Evolutionary conservation across 2,329 filamentous ascomycete genomes (phyloP).

Genomic region (Aspergillus aculeatinus): DNA sequence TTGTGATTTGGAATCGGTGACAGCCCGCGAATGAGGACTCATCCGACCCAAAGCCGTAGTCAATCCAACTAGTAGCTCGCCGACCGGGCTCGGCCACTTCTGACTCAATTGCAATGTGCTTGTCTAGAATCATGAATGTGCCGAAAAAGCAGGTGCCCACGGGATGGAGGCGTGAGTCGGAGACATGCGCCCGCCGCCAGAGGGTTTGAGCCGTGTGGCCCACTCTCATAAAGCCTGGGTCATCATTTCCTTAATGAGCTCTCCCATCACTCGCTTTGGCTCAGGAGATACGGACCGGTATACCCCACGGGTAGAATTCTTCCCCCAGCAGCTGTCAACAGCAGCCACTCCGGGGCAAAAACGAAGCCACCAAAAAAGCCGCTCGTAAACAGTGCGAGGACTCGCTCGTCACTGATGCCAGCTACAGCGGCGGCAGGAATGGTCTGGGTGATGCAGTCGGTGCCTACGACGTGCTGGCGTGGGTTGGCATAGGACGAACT

Average conservation of each 20-base stretch:
- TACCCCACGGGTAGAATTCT: conserved; percentile 4
- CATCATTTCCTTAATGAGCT: not conserved
- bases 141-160: conserved; percentile 15
- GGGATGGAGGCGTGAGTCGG: conserved; percentile 8
- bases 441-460: conserved; percentile 15
- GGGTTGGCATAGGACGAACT: conserved; percentile 17
- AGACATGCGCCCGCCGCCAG: conserved; percentile 9
- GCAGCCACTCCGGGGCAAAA: conserved; percentile 13
- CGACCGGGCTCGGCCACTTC: not conserved
- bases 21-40: conserved; percentile 14
- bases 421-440: conserved; percentile 11
- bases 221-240: not conserved
- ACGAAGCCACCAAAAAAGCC: conserved; percentile 20
- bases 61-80: conserved; percentile 16
- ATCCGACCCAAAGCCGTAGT: conserved; percentile 20
- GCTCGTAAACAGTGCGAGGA: conserved; percentile 15
- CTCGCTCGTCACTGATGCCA: conserved; percentile 15
- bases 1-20: conserved; percentile 18
- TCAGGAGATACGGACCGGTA: not conserved
- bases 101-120: conserved; percentile 8
- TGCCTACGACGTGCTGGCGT: conserved; percentile 13
- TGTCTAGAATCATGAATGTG: conserved; percentile 16
- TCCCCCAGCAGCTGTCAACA: conserved; percentile 5
- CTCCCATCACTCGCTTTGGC: not conserved
- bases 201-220: not conserved